Conservation (phyloP, 1,284 basidiomycete species). For the Cutaneotrichosporon sp. region DNA sequence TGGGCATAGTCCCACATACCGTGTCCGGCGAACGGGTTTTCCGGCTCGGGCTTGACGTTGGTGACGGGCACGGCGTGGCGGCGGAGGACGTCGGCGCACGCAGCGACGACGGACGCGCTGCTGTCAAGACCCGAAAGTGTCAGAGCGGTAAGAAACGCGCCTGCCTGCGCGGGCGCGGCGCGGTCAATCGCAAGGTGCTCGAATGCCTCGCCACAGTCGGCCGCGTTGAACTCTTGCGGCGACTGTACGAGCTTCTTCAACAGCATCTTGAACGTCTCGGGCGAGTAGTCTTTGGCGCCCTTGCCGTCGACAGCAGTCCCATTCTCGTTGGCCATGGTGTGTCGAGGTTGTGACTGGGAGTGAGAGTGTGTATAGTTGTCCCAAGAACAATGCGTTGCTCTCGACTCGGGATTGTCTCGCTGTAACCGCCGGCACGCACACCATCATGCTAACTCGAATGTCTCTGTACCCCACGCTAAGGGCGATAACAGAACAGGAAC, state of each 20-base stretch:
- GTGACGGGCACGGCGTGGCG: conserved; percentile 57
- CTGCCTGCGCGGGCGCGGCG: conserved; percentile 55
- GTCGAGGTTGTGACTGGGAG: not conserved
- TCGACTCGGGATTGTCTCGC: too few species aligned
- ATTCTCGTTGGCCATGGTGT: conserved; percentile 5
- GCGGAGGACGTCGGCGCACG: conserved; percentile 68
- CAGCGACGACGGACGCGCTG: conserved; percentile 66
- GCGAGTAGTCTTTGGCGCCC: conserved; percentile 31
- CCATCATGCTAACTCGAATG: not conserved
- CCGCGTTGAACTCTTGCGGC: conserved; percentile 66
- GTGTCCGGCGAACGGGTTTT: conserved; percentile 10
- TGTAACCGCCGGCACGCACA: too few species aligned
- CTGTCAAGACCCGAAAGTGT: conserved; percentile 70
- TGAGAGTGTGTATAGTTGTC: not conserved
- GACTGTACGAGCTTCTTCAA: conserved; percentile 69
- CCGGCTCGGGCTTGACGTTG: conserved; percentile 40
- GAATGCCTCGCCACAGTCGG: conserved; percentile 65
- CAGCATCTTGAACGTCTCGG: conserved; percentile 67
- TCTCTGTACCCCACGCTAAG: too few species aligned
- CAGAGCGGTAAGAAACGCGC: conserved; percentile 74
- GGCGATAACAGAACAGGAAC: too few species aligned
- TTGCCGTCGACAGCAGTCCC: not conserved
- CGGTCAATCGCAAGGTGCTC: conserved; percentile 58
- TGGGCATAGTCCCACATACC: conserved; percentile 46
- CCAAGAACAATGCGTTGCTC: too few species aligned